These are phyloP conservation scores for Lachnellula occidentalis DNA, from an alignment of 2,329 filamentous ascomycete genomes.

Conservation along the genomic window DNA sequence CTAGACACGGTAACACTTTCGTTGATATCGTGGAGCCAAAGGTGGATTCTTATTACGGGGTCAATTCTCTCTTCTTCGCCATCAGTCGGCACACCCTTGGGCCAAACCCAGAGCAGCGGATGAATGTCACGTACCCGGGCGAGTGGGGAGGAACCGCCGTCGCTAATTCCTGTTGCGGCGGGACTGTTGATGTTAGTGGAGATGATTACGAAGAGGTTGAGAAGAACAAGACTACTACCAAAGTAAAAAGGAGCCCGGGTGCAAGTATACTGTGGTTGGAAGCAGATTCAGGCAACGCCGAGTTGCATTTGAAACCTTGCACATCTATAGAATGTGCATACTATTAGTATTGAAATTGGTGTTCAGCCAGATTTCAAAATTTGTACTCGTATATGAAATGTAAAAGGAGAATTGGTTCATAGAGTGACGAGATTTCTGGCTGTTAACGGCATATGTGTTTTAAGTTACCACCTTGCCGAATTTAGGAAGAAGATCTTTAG, in stretches of 20 bases:
- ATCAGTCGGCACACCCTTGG: not conserved
- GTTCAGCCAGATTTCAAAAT: too few relatives aligned
- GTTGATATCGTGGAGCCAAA: not conserved
- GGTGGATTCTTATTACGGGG: not conserved
- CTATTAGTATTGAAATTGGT: not conserved
- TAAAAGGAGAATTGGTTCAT: too few relatives aligned
- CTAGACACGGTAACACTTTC: not conserved
- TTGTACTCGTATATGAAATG: too few relatives aligned
- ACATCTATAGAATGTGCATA: not conserved
- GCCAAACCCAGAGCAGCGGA: not conserved
- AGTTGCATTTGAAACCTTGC: not conserved
- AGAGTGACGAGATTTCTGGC: too few relatives aligned
- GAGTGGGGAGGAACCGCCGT: not conserved
- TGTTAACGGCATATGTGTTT: too few relatives aligned
- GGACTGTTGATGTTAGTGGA: not conserved
- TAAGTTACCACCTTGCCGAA: too few relatives aligned
- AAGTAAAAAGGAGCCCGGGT: not conserved
- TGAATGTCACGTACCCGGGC: not conserved
- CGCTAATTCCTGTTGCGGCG: not conserved
- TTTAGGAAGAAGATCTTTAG: too few relatives aligned
- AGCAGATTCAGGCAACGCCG: not conserved
- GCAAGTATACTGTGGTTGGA: not conserved
- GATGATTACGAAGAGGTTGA: not conserved
- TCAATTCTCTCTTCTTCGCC: not conserved
- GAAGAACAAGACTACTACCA: not conserved